These are phyloP conservation scores for Mortierella sp. DNA, from an alignment of 371 early-diverging fungal genomes.

Conservation along the genomic window DNA sequence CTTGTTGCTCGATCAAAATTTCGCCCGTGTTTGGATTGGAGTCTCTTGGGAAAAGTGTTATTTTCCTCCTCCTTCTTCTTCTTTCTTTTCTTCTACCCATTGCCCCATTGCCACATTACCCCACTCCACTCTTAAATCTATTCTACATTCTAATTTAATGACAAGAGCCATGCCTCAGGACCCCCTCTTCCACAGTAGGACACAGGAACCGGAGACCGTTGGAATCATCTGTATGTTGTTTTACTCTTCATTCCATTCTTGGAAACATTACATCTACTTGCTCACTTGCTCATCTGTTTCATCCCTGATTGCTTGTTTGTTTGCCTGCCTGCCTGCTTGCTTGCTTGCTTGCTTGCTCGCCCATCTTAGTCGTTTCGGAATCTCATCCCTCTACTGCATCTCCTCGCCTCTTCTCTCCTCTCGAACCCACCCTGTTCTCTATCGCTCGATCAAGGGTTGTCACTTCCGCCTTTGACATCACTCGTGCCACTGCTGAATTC, in stretches of 20 bases:
- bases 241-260: not conserved
- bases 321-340: not conserved
- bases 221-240: conserved; percentile 43
- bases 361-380: not conserved
- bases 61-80: not conserved
- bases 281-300: no score
- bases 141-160: conserved; percentile 12
- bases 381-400: not conserved
- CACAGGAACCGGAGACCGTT: conserved; percentile 44
- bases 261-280: no score
- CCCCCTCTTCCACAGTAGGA: conserved; percentile 1
- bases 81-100: not conserved
- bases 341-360: not conserved
- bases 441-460: conserved; percentile 20
- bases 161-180: conserved; percentile 30
- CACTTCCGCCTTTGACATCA: conserved; percentile 39
- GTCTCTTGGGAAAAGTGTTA: not conserved
- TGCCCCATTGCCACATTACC: not conserved
- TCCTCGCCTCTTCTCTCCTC: not conserved
- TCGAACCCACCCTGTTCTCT: conserved; percentile 21
- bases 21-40: not conserved
- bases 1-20: not conserved
- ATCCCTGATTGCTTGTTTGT: not conserved
- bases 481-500: conserved; percentile 39
- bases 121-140: not conserved